phyloP scores from a whole-genome alignment of 306 rosid genomes.

The Datisca glomerata region DNA sequence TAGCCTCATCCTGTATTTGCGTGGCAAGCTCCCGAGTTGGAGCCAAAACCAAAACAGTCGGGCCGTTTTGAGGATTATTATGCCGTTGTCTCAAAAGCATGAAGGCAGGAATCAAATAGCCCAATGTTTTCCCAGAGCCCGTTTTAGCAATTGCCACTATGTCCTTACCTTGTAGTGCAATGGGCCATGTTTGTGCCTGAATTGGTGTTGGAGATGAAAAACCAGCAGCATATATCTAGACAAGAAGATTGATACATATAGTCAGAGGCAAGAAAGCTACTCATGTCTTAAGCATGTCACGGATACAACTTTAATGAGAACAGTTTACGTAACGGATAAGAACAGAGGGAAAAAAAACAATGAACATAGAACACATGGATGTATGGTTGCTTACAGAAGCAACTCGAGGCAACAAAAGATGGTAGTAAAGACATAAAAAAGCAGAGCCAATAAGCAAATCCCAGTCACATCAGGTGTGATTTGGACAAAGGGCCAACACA shows the following conservation, averaged over 20 bases:
- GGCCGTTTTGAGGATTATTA: conserved; percentile 74
- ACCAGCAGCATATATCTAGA: conserved; percentile 86
- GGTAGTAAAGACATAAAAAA: conserved; percentile 83
- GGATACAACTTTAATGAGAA: too few species aligned
- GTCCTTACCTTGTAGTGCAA: conserved; percentile 91
- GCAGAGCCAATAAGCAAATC: conserved; percentile 94
- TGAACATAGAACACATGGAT: conserved; percentile 46
- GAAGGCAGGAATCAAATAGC: conserved; percentile 89
- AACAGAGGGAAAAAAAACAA: conserved; percentile 8
- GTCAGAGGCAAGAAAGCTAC: conserved; percentile 23
- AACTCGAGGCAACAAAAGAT: conserved; percentile 93
- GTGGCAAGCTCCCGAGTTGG: conserved; percentile 99
- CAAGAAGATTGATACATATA: conserved; percentile 16
- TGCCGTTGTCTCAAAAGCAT: conserved; percentile 68
- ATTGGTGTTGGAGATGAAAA: conserved; percentile 91
- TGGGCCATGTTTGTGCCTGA: conserved; percentile 99
- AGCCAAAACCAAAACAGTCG: conserved; percentile 92
- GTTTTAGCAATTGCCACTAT: conserved; percentile 98
- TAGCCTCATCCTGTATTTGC: conserved; percentile 85
- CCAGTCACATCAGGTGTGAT: conserved; percentile 94
- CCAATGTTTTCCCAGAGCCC: conserved; percentile 96
- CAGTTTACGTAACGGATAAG: too few species aligned
- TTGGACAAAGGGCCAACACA: conserved; percentile 89
- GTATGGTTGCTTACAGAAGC: conserved; percentile 99
- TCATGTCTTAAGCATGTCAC: conserved; percentile 7